phyloP scores from a whole-genome alignment of 2,329 filamentous ascomycete genomes.

The Fonsecaea erecta region DNA sequence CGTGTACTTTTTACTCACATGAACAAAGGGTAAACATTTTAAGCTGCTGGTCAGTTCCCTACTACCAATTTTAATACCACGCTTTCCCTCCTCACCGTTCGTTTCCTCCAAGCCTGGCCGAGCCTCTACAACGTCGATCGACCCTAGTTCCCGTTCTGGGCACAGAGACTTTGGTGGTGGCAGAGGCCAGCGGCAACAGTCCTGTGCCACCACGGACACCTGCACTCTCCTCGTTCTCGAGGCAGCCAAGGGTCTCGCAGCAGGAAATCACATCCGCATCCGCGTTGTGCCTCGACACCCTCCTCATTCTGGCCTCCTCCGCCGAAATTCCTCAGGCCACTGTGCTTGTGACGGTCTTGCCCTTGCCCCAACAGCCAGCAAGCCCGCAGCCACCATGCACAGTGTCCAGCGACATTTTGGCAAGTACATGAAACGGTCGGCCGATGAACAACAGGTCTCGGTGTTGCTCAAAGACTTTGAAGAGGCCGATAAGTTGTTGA shows the following conservation, averaged over 20 bases:
- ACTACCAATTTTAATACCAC: constrained; percentile 14
- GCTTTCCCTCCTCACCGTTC: constrained; percentile 1
- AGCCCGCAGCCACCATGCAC: constrained; percentile 60
- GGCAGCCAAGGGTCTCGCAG: not conserved
- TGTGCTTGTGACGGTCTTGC: constrained; percentile 20
- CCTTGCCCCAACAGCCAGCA: constrained; percentile 6
- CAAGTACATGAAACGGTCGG: constrained; percentile 70
- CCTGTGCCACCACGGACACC: constrained; percentile 5
- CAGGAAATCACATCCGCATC: constrained; percentile 16
- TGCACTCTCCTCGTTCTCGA: not conserved
- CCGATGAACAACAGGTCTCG: constrained; percentile 76
- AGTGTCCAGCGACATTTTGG: constrained; percentile 76
- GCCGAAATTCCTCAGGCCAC: constrained; percentile 7
- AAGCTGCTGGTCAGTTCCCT: constrained; percentile 18
- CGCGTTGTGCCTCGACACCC: constrained; percentile 3
- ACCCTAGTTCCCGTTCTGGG: not conserved
- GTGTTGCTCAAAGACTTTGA: constrained; percentile 78
- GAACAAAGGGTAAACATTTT: constrained; percentile 9
- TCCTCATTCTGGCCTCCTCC: constrained; percentile 17
- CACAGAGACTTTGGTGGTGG: not conserved
- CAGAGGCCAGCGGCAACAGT: constrained; percentile 4
- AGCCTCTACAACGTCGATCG: constrained; percentile 7
- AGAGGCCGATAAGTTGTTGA: constrained; percentile 74
- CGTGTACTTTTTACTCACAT: constrained; percentile 4
- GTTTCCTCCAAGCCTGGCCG: constrained; percentile 15